Evolutionary conservation across 140 eudicot genomes (phyloP).

Genomic region (Senecio squalidus): DNA sequence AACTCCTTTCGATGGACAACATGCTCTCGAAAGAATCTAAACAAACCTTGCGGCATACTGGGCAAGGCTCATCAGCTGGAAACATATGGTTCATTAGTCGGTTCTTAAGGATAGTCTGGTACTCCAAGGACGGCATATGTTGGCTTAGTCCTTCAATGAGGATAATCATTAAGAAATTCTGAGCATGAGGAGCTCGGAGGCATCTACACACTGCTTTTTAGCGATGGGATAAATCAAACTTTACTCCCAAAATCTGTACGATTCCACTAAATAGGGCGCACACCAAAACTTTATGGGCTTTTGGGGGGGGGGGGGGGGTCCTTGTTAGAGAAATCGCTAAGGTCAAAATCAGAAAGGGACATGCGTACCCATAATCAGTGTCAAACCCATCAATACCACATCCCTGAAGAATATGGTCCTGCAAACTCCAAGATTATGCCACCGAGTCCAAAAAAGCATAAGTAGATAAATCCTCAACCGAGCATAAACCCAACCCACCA

Average conservation of each 20-base stretch:
- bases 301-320: not conserved
- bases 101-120: not conserved
- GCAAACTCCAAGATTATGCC: not conserved
- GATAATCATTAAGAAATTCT: not conserved
- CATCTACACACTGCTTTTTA: not conserved
- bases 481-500: not conserved
- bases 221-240: not conserved
- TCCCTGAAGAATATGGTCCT: not conserved
- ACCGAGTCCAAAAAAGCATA: not conserved
- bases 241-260: not conserved
- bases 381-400: not conserved
- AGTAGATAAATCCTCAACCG: not conserved
- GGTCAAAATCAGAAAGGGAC: not conserved
- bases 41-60: not conserved
- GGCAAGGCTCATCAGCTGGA: not conserved
- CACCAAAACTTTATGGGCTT: too few species aligned
- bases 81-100: too few species aligned
- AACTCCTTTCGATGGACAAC: not conserved
- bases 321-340: not conserved
- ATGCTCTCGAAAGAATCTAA: not conserved
- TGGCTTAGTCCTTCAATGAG: not conserved
- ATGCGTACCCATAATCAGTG: not conserved
- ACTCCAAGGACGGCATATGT: not conserved
- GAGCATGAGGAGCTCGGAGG: not conserved
- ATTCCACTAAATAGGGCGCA: not conserved